Percentiles rank a stretch among this genome's conserved stretches.
Evolutionary conservation across 2,329 filamentous ascomycete species (phyloP).

Genomic region (Ceratocystis colombiana): DNA sequence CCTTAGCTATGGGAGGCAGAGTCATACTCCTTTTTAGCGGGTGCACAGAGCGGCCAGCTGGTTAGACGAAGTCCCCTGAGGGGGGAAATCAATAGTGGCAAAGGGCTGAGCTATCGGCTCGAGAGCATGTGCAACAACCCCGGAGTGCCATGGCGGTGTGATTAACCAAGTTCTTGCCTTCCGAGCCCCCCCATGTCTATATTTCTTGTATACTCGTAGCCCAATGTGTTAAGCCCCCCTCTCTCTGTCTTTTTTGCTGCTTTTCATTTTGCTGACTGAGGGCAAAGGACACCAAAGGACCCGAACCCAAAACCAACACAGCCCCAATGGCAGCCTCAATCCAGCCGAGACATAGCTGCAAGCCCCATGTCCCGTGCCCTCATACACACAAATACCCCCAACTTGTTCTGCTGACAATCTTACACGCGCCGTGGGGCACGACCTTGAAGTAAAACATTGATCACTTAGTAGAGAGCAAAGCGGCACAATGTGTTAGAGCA

Average conservation of each 20-base stretch:
- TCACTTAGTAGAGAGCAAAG: not conserved
- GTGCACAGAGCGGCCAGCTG: not conserved
- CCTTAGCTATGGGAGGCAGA: not conserved
- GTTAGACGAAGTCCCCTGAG: not conserved
- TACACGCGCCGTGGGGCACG: not conserved
- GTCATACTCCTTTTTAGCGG: not conserved
- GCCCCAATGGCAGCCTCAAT: constrained; percentile 10
- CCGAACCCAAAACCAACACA: not conserved
- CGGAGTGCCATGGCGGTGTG: not conserved
- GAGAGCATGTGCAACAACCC: not conserved
- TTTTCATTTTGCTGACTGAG: not conserved
- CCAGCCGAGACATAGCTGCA: not conserved
- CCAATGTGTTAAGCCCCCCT: not conserved
- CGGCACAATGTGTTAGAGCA: not conserved
- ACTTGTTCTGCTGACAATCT: not conserved
- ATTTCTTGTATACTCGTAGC: not conserved
- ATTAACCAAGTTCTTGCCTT: not conserved
- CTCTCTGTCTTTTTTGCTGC: not conserved
- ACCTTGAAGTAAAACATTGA: not conserved
- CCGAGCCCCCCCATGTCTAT: constrained; percentile 7
- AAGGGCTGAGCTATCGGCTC: not conserved
- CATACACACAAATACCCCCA: not conserved
- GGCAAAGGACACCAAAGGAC: constrained; percentile 5
- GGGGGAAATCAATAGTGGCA: not conserved
- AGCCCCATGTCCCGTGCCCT: constrained; percentile 11